Conservation (phyloP, 2,329 filamentous ascomycete species). For the Paracorniculantispora psalliotae region DNA sequence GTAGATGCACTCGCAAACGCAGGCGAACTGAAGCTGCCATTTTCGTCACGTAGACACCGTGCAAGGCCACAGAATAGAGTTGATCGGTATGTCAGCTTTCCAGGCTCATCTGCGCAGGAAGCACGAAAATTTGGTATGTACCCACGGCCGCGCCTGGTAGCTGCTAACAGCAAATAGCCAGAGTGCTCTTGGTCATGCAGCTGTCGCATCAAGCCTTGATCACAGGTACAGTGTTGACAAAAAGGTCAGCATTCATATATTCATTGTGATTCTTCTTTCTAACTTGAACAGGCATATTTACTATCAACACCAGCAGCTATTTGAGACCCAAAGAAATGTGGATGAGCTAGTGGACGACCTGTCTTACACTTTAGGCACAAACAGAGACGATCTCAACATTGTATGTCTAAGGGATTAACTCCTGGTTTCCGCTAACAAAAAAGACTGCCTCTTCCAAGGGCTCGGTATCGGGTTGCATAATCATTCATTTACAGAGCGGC, state of each 20-base stretch:
- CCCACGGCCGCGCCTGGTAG: neutral
- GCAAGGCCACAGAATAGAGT: slow-evolving; percentile 4
- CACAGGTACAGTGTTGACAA: slow-evolving; percentile 52
- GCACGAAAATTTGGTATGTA: slow-evolving; percentile 47
- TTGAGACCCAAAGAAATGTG: slow-evolving; percentile 62
- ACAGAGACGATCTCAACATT: slow-evolving; percentile 64
- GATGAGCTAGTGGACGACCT: slow-evolving; percentile 71
- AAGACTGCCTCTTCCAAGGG: slow-evolving; percentile 72
- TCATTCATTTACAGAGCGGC: slow-evolving; percentile 41
- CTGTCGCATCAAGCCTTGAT: slow-evolving; percentile 55
- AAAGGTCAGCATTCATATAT: slow-evolving; percentile 43
- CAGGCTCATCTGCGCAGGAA: slow-evolving; percentile 43
- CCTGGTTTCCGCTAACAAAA: slow-evolving; percentile 13
- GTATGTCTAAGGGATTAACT: slow-evolving; percentile 36
- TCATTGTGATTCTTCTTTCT: neutral
- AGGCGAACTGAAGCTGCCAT: slow-evolving; percentile 24
- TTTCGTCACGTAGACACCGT: slow-evolving; percentile 20
- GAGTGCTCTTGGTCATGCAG: slow-evolving; percentile 54
- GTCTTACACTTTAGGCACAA: slow-evolving; percentile 61
- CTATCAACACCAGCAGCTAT: slow-evolving; percentile 70
- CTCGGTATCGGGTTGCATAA: slow-evolving; percentile 56
- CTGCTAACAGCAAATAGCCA: slow-evolving; percentile 34
- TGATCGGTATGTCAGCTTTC: slow-evolving; percentile 34
- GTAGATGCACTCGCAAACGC: slow-evolving; percentile 23
- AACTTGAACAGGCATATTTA: slow-evolving; percentile 61